phyloP scores from a whole-genome alignment of 441 rosid genomes.

The Erysimum cheiri region DNA sequence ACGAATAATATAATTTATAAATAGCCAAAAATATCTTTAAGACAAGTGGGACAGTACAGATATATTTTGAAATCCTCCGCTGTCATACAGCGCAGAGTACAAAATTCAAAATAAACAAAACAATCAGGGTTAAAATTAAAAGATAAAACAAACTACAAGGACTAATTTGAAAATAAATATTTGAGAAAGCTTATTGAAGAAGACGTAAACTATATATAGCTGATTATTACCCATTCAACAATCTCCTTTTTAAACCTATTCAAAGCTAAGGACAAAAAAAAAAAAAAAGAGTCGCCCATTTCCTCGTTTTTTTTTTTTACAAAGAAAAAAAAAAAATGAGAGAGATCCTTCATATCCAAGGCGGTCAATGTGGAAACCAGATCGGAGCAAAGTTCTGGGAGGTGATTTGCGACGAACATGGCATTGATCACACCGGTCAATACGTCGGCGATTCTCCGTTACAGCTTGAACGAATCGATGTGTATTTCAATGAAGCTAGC shows the following conservation, averaged over 20 bases:
- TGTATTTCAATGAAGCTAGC: constrained; percentile 72
- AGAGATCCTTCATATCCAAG: constrained; percentile 76
- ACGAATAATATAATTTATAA: not conserved
- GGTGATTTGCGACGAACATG: constrained; percentile 69
- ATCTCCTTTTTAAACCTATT: constrained; percentile 35
- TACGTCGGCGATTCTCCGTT: constrained; percentile 57
- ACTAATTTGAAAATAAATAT: not conserved
- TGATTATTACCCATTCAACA: constrained; percentile 40
- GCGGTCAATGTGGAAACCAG: constrained; percentile 74
- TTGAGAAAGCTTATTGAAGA: constrained; percentile 23
- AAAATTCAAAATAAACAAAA: not conserved
- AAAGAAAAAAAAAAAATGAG: constrained; percentile 47
- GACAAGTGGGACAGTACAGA: constrained; percentile 43
- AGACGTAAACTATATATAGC: constrained; percentile 46
- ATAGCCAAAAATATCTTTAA: constrained; percentile 39
- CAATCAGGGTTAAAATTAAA: not conserved
- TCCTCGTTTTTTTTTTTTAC: constrained; percentile 13
- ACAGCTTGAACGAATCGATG: constrained; percentile 67
- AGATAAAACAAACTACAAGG: not conserved
- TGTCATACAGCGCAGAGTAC: constrained; percentile 47
- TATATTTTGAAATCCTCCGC: constrained; percentile 41
- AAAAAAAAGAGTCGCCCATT: constrained; percentile 34
- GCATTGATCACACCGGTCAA: constrained; percentile 58
- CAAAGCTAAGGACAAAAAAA: constrained; percentile 18
- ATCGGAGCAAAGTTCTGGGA: constrained; percentile 75